Evolutionary conservation across 1,139 yeast genomes (phyloP).

Genomic region (Groenewaldozyma auringiensis): DNA sequence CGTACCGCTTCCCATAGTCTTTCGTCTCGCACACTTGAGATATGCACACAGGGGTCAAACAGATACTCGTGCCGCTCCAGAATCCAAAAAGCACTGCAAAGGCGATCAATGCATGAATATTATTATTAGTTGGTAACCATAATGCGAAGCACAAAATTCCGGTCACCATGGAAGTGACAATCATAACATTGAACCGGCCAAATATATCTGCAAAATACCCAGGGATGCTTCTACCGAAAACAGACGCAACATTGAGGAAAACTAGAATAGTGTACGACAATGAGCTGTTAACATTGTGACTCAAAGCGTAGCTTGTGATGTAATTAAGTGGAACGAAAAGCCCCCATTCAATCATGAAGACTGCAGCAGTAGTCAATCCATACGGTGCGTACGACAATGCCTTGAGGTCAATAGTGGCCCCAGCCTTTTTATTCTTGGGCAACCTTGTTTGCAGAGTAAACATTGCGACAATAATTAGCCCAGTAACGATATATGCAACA

Average conservation of each 20-base stretch:
- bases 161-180: constrained; percentile 34
- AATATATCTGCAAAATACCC: constrained; percentile 44
- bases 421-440: constrained; percentile 18
- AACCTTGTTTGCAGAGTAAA: constrained; percentile 40
- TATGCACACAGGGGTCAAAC: constrained; percentile 41
- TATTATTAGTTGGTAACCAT: constrained; percentile 49
- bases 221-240: constrained; percentile 41
- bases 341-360: constrained; percentile 42
- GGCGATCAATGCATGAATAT: constrained; percentile 36
- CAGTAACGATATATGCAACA: constrained; percentile 44
- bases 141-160: constrained; percentile 32
- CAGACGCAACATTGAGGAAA: constrained; percentile 41
- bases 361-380: constrained; percentile 37
- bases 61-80: constrained; percentile 42
- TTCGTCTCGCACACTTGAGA: constrained; percentile 56
- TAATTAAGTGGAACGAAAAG: constrained; percentile 46
- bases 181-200: constrained; percentile 49
- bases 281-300: constrained; percentile 36
- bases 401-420: constrained; percentile 33
- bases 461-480: constrained; percentile 34
- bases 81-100: constrained; percentile 50
- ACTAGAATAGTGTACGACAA: constrained; percentile 40
- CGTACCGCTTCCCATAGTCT: constrained; percentile 60
- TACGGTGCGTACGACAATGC: constrained; percentile 41
- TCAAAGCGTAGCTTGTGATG: constrained; percentile 44